Base-by-base conservation (phyloP, 2,329 filamentous ascomycete species). In the Fusarium paranaense region DNA sequence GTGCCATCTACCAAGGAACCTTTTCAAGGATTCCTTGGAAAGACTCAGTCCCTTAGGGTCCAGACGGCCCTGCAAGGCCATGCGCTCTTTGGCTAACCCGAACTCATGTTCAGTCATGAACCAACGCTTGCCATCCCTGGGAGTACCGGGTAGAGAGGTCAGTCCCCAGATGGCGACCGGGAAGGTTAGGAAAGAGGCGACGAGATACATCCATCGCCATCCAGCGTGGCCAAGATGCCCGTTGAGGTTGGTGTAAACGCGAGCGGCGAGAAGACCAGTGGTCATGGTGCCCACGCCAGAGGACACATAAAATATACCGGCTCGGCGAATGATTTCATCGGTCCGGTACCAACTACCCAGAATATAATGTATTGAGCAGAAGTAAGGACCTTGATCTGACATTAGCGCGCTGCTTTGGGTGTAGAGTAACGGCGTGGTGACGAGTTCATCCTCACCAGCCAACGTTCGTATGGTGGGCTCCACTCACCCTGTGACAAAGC, bases 161-260 rank as follows among this genome's bases (percentile, higher is more conserved):
- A 85, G 85, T 1, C 88, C 87, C 4, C 86, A 74, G 10, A 89
- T 79, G 1, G 85, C 87, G 8, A 90, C 79, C 0, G 87, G 87
- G 20, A 90, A 86, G 4, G 89, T 90, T 64, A 90, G 87, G 14
- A 90, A 70, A 7, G 86, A 81, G 64, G 83, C 83, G 76, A 89
- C 86, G 64, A 88, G 86, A 75, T 89, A 90, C 81, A 90, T 87
- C 88, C 88, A 90, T 32, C 86, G 79, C 86, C 86, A 88, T 0
- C 86, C 86, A 0, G 83, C 82, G 0, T 87, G 80, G 0, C 86
- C 86, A 37, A 84, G 79, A 5, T 86, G 80, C 1, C 84, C 86
- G 30, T 86, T 80, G 0, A 87, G 80, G 1, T 81, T 75, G 0
- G 79, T 70, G 0, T 82, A 82, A 2, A 84, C 81, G 0, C 83